Conservation (phyloP, 2,329 filamentous ascomycete species). For the Golovinomyces cichoracearum region DNA sequence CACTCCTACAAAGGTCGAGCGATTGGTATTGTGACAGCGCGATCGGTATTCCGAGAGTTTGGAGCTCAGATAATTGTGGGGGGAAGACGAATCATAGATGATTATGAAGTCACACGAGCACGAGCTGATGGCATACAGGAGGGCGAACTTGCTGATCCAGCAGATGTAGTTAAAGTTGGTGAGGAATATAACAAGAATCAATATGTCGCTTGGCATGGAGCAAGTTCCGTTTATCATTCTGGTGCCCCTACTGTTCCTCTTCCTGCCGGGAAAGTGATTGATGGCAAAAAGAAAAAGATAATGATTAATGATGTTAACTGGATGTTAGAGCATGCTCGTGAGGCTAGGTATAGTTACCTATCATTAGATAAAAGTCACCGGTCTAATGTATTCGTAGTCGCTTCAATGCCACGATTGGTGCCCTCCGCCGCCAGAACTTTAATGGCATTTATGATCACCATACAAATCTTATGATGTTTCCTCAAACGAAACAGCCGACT, state of each 20-base stretch:
- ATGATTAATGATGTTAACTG: slow-evolving; percentile 85
- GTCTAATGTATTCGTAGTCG: slow-evolving; percentile 25
- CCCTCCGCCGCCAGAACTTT: slow-evolving; percentile 36
- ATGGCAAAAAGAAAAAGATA: slow-evolving; percentile 60
- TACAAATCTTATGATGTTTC: slow-evolving; percentile 77
- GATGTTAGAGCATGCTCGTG: slow-evolving; percentile 83
- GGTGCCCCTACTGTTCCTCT: slow-evolving; percentile 51
- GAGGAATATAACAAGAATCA: slow-evolving; percentile 97
- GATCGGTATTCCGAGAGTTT: slow-evolving; percentile 92
- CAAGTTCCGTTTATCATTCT: slow-evolving; percentile 83
- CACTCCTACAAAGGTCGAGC: slow-evolving; percentile 96
- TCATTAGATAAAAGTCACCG: not conserved
- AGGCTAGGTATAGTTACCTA: slow-evolving; percentile 40
- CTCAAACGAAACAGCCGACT: slow-evolving; percentile 68
- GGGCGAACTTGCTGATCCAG: slow-evolving; percentile 74
- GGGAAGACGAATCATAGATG: slow-evolving; percentile 61
- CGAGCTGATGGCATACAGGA: slow-evolving; percentile 56
- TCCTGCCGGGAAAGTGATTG: slow-evolving; percentile 43
- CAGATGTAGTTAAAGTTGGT: slow-evolving; percentile 52
- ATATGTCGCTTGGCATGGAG: slow-evolving; percentile 95
- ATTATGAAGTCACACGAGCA: slow-evolving; percentile 60
- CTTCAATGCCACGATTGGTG: slow-evolving; percentile 55
- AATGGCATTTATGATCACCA: slow-evolving; percentile 75
- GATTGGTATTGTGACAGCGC: slow-evolving; percentile 86
- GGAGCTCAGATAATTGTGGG: slow-evolving; percentile 84